Evolutionary conservation across 257 asterid genomes (phyloP).

Genomic region (Gentiana dahurica): DNA sequence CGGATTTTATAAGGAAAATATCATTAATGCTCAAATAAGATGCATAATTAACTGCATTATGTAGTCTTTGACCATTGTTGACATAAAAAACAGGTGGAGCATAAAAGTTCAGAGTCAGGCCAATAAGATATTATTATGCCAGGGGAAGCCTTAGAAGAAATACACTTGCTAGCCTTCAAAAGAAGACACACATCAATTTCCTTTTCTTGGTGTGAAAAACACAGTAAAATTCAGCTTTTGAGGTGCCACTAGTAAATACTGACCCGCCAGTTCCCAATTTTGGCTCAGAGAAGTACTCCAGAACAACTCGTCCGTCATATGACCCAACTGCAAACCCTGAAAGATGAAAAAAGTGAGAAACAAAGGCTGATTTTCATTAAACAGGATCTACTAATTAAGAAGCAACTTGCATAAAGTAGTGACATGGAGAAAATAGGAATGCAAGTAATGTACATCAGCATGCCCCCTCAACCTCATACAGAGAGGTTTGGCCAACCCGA

Average conservation of each 20-base stretch:
- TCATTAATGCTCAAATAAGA: too few species aligned
- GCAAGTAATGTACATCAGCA: too few species aligned
- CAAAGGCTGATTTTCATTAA: too few species aligned
- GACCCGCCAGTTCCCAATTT: conserved; percentile 46
- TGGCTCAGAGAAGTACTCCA: conserved; percentile 42
- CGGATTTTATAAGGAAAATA: background rate
- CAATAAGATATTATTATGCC: too few species aligned
- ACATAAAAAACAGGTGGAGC: too few species aligned
- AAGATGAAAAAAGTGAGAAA: conserved; percentile 1
- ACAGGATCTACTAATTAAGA: too few species aligned
- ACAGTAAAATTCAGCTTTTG: background rate
- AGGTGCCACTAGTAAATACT: conserved; percentile 16
- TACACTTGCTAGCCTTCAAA: background rate
- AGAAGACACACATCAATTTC: background rate
- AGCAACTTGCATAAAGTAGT: too few species aligned
- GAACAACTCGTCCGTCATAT: conserved; percentile 69
- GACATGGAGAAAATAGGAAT: too few species aligned
- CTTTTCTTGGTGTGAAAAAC: background rate
- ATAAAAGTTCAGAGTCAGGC: too few species aligned
- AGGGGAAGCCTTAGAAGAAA: too few species aligned
- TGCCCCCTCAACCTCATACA: too few species aligned
- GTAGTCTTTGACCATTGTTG: background rate
- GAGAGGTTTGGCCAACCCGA: too few species aligned
- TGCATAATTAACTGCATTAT: background rate
- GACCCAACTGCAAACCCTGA: conserved; percentile 84